Percentiles rank a stretch among this genome's conserved stretches.
phyloP scores from a whole-genome alignment of 202 grass and related monocot species.

The Zizania palustris region DNA sequence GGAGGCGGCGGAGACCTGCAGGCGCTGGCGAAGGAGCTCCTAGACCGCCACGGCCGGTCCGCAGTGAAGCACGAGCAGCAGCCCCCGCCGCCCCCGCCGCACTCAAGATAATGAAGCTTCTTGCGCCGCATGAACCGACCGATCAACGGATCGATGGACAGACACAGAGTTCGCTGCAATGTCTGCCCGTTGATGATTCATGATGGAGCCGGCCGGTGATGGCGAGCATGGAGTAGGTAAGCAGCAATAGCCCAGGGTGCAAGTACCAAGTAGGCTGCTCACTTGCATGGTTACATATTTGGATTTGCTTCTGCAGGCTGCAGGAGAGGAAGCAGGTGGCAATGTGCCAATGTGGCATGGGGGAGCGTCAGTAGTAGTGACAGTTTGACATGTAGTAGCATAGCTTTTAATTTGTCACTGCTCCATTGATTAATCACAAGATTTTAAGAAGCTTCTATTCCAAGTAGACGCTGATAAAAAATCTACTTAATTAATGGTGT shows the following conservation, averaged over 20 bases:
- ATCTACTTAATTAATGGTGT: not conserved
- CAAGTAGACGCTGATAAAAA: conserved; percentile 6
- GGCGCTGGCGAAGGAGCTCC: conserved; percentile 82
- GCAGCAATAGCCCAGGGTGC: conserved; percentile 56
- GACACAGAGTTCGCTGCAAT: conserved; percentile 31
- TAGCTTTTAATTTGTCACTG: conserved; percentile 41
- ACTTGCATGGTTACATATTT: conserved; percentile 38
- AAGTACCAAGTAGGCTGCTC: conserved; percentile 51
- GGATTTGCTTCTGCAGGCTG: conserved; percentile 44
- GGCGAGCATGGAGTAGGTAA: conserved; percentile 45
- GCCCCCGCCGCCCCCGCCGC: conserved; percentile 35
- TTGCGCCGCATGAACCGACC: not conserved
- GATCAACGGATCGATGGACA: conserved; percentile 11
- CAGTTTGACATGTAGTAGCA: conserved; percentile 54
- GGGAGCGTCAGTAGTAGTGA: conserved; percentile 35
- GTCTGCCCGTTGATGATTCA: not conserved
- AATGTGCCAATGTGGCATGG: too few relatives aligned
- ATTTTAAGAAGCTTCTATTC: conserved; percentile 49
- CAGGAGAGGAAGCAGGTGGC: conserved; percentile 28
- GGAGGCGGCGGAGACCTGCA: conserved; percentile 76
- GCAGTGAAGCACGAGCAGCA: conserved; percentile 51
- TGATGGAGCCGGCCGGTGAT: conserved; percentile 32
- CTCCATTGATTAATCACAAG: conserved; percentile 52
- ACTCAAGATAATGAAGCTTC: conserved; percentile 42
- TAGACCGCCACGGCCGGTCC: conserved; percentile 63